Percentiles rank a stretch among this genome's conserved stretches.
Conservation (phyloP, 2,329 filamentous ascomycete species). For the Botrytis hyacinthi region DNA sequence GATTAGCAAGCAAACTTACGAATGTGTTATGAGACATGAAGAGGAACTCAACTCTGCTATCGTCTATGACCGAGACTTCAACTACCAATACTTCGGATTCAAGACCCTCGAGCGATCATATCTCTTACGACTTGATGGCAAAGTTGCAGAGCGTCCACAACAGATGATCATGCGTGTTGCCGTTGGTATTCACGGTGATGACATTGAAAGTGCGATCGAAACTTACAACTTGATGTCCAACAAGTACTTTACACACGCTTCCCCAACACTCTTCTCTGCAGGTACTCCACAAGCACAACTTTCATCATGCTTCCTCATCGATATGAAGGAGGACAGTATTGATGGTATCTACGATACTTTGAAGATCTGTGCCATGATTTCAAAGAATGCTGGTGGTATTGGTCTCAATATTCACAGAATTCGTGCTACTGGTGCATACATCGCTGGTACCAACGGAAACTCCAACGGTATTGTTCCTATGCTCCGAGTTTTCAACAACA, state of each 20-base stretch:
- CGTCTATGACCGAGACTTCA: conserved; percentile 98
- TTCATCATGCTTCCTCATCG: conserved; percentile 97
- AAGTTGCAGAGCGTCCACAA: conserved; percentile 95
- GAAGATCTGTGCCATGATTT: conserved; percentile 99
- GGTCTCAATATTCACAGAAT: conserved; percentile 96
- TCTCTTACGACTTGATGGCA: conserved; percentile 89
- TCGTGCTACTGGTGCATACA: conserved; percentile 95
- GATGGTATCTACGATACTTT: conserved; percentile 99
- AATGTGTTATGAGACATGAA: conserved; percentile 91
- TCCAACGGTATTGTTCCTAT: conserved; percentile 97
- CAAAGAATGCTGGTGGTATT: conserved; percentile 98
- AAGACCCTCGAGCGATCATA: conserved; percentile 99
- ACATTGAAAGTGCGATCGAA: conserved; percentile 92
- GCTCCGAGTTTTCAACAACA: conserved; percentile 99
- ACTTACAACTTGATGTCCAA: conserved; percentile 99
- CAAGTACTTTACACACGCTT: conserved; percentile 98
- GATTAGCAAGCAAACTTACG: conserved; percentile 89
- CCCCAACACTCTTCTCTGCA: conserved; percentile 96
- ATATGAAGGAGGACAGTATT: conserved; percentile 99
- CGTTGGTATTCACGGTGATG: conserved; percentile 92
- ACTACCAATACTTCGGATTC: conserved; percentile 99
- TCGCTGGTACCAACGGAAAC: conserved; percentile 95
- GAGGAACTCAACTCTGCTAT: conserved; percentile 98
- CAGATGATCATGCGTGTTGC: conserved; percentile 99
- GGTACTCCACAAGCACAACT: conserved; percentile 93